These are phyloP conservation scores for Calonectria multiphialidica DNA, from an alignment of 2,329 filamentous ascomycete genomes.

Conservation along the genomic window DNA sequence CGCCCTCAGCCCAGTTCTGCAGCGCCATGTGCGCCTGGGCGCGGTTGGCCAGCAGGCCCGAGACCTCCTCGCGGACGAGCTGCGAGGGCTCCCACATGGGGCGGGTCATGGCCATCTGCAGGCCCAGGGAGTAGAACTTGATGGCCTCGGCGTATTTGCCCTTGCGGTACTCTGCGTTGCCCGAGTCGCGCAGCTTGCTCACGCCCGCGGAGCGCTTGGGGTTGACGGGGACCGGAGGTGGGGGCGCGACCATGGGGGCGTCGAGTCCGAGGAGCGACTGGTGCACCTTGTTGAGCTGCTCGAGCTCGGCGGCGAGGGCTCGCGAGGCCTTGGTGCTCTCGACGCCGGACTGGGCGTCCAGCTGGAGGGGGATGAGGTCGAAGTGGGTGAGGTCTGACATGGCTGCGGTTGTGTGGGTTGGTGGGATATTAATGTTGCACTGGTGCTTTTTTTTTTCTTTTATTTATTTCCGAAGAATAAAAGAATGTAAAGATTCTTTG, in stretches of 20 bases:
- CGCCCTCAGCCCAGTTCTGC: constrained; percentile 85
- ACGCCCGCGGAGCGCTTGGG: constrained; percentile 91
- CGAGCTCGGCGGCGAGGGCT: constrained; percentile 73
- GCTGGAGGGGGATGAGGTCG: constrained; percentile 82
- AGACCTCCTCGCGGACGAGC: constrained; percentile 86
- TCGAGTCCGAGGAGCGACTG: constrained; percentile 71
- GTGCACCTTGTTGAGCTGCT: constrained; percentile 83
- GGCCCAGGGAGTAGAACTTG: constrained; percentile 84
- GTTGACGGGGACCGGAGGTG: constrained; percentile 90
- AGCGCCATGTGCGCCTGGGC: constrained; percentile 91
- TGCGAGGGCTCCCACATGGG: constrained; percentile 90
- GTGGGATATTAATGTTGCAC: too few relatives aligned
- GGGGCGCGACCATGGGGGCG: constrained; percentile 75
- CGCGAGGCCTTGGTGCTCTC: constrained; percentile 59
- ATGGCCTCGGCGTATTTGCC: constrained; percentile 80
- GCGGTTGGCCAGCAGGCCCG: constrained; percentile 84
- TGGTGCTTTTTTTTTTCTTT: background rate
- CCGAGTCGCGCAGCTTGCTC: constrained; percentile 89
- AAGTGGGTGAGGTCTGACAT: constrained; percentile 79
- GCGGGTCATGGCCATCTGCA: constrained; percentile 87
- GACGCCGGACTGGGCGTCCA: constrained; percentile 89
- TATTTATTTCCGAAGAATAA: background rate
- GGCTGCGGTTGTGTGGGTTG: constrained; percentile 15
- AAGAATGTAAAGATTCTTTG: background rate
- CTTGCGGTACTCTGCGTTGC: constrained; percentile 87